A percentile compares a stretch with the other conserved stretches of the same genome.
phyloP scores from a whole-genome alignment of 1,284 basidiomycete genomes.

The Sporisorium sorghi region DNA sequence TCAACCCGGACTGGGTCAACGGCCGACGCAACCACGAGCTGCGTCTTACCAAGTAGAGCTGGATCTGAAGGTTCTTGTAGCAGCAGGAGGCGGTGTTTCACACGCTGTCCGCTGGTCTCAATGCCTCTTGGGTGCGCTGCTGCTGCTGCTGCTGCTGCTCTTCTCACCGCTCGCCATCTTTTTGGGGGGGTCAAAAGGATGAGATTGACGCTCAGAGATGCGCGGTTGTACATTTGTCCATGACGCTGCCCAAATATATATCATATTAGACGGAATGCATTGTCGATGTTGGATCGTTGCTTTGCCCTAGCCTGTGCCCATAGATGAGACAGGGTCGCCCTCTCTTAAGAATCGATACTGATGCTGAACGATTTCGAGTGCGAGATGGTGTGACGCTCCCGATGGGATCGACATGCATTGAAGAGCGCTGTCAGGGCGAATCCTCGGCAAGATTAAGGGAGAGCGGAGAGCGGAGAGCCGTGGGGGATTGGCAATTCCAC shows the following conservation, averaged over 20 bases:
- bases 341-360: background rate
- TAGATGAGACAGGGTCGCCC: background rate
- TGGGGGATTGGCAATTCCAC: background rate
- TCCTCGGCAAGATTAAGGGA: conserved; percentile 28
- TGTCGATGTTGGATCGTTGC: background rate
- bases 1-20: conserved; percentile 72
- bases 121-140: background rate
- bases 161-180: background rate
- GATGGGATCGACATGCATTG: background rate
- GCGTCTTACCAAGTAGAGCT: conserved; percentile 55
- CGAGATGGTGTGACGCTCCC: background rate
- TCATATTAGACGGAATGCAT: background rate
- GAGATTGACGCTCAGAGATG: background rate
- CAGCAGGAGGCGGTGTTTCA: background rate
- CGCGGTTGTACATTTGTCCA: background rate
- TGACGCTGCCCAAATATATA: conserved; percentile 1
- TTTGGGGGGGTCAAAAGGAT: background rate
- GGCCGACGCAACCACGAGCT: conserved; percentile 71
- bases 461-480: conserved; percentile 10
- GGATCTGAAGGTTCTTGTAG: background rate
- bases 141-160: too few species aligned
- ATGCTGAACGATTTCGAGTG: background rate
- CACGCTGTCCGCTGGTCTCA: background rate
- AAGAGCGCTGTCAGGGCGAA: conserved; percentile 1
- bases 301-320: background rate